Evolutionary conservation across 345 rosid species (phyloP).

Genomic region (Arabis hirsuta): DNA sequence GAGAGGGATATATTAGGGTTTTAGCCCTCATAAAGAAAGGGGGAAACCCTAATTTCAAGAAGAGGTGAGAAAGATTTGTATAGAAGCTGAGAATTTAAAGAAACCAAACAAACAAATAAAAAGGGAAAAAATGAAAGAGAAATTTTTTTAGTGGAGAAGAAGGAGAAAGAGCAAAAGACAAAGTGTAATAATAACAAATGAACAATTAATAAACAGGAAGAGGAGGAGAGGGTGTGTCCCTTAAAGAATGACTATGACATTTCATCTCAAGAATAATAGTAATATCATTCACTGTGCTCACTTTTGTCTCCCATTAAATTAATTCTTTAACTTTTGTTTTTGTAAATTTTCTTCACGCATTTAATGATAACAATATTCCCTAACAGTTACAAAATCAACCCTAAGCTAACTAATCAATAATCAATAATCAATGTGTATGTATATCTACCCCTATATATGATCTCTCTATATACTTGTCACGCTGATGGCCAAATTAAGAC

Average conservation of each 20-base stretch:
- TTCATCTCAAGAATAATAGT: constrained; percentile 68
- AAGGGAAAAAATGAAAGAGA: constrained; percentile 17
- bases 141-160: constrained; percentile 34
- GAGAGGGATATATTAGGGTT: constrained; percentile 39
- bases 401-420: constrained; percentile 38
- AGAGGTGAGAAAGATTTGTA: constrained; percentile 38
- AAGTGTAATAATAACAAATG: constrained; percentile 53
- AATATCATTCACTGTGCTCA: constrained; percentile 49
- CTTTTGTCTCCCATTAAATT: constrained; percentile 55
- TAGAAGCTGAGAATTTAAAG: constrained; percentile 40
- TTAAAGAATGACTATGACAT: constrained; percentile 73
- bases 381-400: constrained; percentile 39
- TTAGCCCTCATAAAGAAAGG: constrained; percentile 29
- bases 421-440: constrained; percentile 27
- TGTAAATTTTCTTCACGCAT: constrained; percentile 48
- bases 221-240: constrained; percentile 49
- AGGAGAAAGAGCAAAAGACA: constrained; percentile 74
- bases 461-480: constrained; percentile 12
- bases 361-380: constrained; percentile 42
- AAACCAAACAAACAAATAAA: constrained; percentile 42
- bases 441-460: background rate
- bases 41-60: constrained; percentile 45
- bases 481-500: constrained; percentile 8
- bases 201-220: constrained; percentile 56
- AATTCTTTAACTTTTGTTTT: constrained; percentile 32